Conservation (phyloP, 345 rosid genomes). For the Eucalyptus virginea region DNA sequence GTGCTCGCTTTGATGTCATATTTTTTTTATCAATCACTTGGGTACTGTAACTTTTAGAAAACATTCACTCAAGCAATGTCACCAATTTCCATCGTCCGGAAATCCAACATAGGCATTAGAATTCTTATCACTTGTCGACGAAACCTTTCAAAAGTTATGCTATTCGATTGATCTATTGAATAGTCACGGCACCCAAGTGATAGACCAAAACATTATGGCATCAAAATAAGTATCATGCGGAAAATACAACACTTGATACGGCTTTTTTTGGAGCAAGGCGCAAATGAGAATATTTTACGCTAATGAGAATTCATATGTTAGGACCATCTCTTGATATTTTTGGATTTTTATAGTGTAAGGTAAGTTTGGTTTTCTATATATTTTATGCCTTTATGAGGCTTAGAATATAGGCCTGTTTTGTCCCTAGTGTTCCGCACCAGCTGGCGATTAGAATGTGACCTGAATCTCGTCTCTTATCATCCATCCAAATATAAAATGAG, state of each 20-base stretch:
- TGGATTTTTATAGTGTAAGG: not conserved
- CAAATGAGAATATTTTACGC: not conserved
- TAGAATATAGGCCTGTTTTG: not conserved
- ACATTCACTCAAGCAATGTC: too few species aligned
- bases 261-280: accelerated
- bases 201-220: not conserved
- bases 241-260: not conserved
- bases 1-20: too few species aligned
- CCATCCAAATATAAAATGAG: not conserved
- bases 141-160: not conserved
- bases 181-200: accelerated
- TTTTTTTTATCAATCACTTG: too few species aligned
- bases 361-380: not conserved
- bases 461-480: not conserved
- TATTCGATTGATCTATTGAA: not conserved
- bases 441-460: not conserved
- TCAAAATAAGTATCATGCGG: accelerated
- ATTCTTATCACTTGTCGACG: too few species aligned
- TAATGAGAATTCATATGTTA: not conserved
- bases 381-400: not conserved
- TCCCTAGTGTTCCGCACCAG: not conserved
- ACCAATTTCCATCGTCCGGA: not conserved
- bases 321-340: not conserved
- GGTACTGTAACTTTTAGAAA: accelerated
- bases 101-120: accelerated